These are phyloP conservation scores for Triticum timopheevii DNA, from an alignment of 176 grass and related monocot genomes.

Conservation along the genomic window DNA sequence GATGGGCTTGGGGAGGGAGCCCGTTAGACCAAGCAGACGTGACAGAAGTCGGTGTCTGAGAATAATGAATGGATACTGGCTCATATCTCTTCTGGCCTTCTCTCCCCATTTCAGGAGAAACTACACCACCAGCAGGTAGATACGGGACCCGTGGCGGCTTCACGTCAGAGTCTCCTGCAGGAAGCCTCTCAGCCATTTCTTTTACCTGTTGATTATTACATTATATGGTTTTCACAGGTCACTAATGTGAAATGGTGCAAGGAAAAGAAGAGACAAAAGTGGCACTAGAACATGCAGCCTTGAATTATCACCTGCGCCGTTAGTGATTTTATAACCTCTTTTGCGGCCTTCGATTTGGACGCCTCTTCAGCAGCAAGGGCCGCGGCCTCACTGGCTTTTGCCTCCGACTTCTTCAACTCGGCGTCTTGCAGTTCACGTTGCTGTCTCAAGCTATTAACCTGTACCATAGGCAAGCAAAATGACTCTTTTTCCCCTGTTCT, in stretches of 20 bases:
- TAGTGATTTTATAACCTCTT: conserved; percentile 93
- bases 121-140: conserved; percentile 40
- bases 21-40: conserved; percentile 26
- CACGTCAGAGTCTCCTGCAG: conserved; percentile 38
- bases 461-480: conserved; percentile 28
- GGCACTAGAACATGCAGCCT: not conserved
- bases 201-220: conserved; percentile 36
- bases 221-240: too few species aligned
- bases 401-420: conserved; percentile 67
- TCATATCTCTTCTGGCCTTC: conserved; percentile 44
- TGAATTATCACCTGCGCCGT: conserved; percentile 64
- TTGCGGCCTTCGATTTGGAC: conserved; percentile 75
- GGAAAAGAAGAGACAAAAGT: not conserved
- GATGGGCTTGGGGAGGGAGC: conserved; percentile 37
- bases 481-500: not conserved
- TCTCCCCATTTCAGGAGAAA: conserved; percentile 31
- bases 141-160: conserved; percentile 33
- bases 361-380: conserved; percentile 71
- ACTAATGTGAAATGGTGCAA: not conserved
- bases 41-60: not conserved
- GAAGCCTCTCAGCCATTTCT: conserved; percentile 84
- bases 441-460: conserved; percentile 68
- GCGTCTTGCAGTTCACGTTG: conserved; percentile 57
- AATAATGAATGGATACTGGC: conserved; percentile 7
- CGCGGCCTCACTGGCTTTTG: conserved; percentile 67